Evolutionary conservation across 2,329 filamentous ascomycete species (phyloP), one percentile per base, ranked within the genome.

Genomic region (Metarhizium album): DNA sequence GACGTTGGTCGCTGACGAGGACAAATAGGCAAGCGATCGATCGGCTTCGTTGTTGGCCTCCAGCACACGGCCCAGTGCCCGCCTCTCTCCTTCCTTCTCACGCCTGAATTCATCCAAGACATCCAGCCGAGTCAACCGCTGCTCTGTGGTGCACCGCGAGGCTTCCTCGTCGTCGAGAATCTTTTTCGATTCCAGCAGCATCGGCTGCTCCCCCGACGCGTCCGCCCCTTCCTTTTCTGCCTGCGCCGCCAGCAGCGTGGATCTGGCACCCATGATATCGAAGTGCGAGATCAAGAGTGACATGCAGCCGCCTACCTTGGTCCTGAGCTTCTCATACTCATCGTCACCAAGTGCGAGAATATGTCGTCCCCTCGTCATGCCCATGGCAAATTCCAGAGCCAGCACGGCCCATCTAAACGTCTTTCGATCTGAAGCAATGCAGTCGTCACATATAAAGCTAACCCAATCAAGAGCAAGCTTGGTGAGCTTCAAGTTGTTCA

Each of bases 381-480:
- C 83, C 90, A 96, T 97, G 49, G 90, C 88, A 64, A 97, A 95
- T 64, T 98, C 93, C 13, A 98, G 78, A 9, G 93, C 93, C 48
- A 90, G 80, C 31, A 98, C 94, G 7, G 93, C 90, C 93, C 93
- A 98, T 57, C 90, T 85, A 71, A 98, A 98, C 0, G 93, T 96
- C 70, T 91, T 94, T 58, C 91, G 82, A 67, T 98, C 93, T 3
- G 89, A 89, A 9, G 93, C 87, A 58, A 94, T 80, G 67, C 93
- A 98, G 66, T 98, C 93, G 62, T 97, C 91, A 62, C 90, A 95
- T 58, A 98, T 93, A 67, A 98, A 98, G 63, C 87, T 90, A 16
- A 98, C 87, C 93, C 93, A 98, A 65, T 98, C 91, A 11, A 98
- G 74, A 3, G 90, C 90, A 49, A 98, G 76, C 63, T 95, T 88